Conservation (phyloP, 768 basidiomycete genomes). For the Trametes villosa region DNA sequence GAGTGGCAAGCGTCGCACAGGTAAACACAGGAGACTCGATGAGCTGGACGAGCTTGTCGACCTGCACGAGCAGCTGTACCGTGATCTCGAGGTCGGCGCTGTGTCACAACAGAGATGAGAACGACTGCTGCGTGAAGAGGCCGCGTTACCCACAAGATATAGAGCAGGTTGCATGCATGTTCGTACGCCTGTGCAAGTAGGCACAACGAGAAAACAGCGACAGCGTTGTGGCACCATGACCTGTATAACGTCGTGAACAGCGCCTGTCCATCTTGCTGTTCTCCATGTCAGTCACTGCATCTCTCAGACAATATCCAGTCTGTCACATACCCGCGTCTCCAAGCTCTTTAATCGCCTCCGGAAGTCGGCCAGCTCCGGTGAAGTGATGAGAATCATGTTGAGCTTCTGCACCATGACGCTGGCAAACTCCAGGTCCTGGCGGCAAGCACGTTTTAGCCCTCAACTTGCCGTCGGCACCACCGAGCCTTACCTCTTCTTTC, state of each 20-base stretch:
- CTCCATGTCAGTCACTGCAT: neutral
- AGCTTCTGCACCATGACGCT: constrained; percentile 97
- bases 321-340: constrained; percentile 79
- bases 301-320: neutral
- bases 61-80: constrained; percentile 90
- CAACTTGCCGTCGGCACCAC: neutral
- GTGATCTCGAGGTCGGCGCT: constrained; percentile 98
- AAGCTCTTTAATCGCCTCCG: constrained; percentile 89
- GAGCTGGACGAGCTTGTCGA: constrained; percentile 96
- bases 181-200: constrained; percentile 98
- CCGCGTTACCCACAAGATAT: constrained; percentile 77
- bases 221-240: constrained; percentile 99
- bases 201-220: constrained; percentile 95
- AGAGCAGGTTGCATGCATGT: constrained; percentile 93
- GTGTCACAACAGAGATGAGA: constrained; percentile 4
- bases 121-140: neutral
- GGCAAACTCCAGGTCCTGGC: constrained; percentile 94
- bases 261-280: constrained; percentile 92
- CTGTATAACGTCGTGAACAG: constrained; percentile 92
- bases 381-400: constrained; percentile 95
- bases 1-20: constrained; percentile 52
- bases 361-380: constrained; percentile 94
- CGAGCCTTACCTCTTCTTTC: constrained; percentile 83
- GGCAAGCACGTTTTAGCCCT: neutral
- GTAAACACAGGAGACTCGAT: constrained; percentile 99